phyloP scores from a whole-genome alignment of 345 rosid genomes.

The Brassica cretica region DNA sequence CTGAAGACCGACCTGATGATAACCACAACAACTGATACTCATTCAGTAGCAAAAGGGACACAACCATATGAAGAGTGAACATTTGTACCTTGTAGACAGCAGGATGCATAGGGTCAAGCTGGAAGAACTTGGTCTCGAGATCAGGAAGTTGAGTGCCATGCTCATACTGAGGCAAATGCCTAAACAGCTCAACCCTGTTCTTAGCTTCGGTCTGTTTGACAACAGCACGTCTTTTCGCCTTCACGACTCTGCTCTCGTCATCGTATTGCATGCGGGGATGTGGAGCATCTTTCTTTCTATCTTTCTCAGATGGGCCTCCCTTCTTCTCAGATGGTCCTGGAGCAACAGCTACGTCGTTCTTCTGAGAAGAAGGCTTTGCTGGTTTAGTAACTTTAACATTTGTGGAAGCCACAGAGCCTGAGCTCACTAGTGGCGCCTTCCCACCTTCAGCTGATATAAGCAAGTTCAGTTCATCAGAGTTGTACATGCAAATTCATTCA shows the following conservation, averaged over 20 bases:
- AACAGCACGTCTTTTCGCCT: constrained; percentile 87
- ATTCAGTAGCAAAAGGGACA: constrained; percentile 13
- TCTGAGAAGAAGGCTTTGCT: constrained; percentile 57
- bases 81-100: constrained; percentile 76
- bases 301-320: constrained; percentile 70
- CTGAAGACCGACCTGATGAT: constrained; percentile 83
- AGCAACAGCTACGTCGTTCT: constrained; percentile 47
- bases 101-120: constrained; percentile 90
- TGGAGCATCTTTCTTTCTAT: constrained; percentile 90
- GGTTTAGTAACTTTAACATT: constrained; percentile 57
- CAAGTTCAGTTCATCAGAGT: neutral
- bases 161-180: constrained; percentile 98
- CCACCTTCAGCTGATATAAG: constrained; percentile 54
- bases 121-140: constrained; percentile 77
- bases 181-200: constrained; percentile 86
- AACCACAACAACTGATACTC: constrained; percentile 30
- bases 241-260: constrained; percentile 84
- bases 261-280: constrained; percentile 97
- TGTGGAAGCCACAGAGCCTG: constrained; percentile 40
- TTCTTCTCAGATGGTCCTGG: constrained; percentile 70
- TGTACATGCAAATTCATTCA: neutral
- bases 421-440: constrained; percentile 42
- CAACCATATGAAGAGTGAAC: no score
- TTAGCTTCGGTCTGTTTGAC: constrained; percentile 87
- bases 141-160: constrained; percentile 89